Evolutionary conservation across 106 monocot genomes (phyloP), one percentile per base, ranked within the genome.

Genomic region (Allium cepa): DNA sequence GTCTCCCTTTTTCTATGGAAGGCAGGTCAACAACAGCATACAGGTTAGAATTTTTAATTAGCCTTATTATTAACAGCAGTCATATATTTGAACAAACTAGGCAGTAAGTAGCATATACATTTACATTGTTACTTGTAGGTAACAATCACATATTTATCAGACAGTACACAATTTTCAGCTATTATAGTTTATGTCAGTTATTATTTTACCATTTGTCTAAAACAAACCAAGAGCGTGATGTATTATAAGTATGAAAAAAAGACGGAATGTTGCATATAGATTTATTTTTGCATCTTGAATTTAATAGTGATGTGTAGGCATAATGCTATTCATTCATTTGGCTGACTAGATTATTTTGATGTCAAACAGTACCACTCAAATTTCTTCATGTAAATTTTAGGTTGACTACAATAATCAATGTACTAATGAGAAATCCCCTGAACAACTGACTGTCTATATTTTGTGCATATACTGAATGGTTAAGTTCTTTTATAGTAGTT

Each of bases 11-110:
- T 99, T 99, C 56, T 85, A 87, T 56, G 86, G 82, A 12, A 80
- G 90, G 4, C 97, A 99, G 78, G 92, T 99, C 64, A 90, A 99
- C 73, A 79, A 99, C 77, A 99, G 92, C 57, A 58, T 99, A 59
- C 92, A 99, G 92, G 92, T 99, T 14, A 36, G 36, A 36, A 5
- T 36, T 36, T 36, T 36, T 36, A 36, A 2, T 36, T 36, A 36
- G 36, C 36, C 36, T 36, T 36, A 62, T 14, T 1, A 46, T 62
- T 62, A 10, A 46, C 5, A 10, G 2, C 46, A 62, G 45, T 12
- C 62, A 62, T 26, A 1, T 10, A 17, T 28, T 11, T 58, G 10
- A 58, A 22, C 0, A 3, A 7, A 60, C 3, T 17, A 28, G 10
- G 28, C 12, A 60, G 36, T 36, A 4, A 36, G 36, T 36, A 36